phyloP scores from a whole-genome alignment of 495 filamentous ascomycete species.

The Annulohypoxylon moriforme region DNA sequence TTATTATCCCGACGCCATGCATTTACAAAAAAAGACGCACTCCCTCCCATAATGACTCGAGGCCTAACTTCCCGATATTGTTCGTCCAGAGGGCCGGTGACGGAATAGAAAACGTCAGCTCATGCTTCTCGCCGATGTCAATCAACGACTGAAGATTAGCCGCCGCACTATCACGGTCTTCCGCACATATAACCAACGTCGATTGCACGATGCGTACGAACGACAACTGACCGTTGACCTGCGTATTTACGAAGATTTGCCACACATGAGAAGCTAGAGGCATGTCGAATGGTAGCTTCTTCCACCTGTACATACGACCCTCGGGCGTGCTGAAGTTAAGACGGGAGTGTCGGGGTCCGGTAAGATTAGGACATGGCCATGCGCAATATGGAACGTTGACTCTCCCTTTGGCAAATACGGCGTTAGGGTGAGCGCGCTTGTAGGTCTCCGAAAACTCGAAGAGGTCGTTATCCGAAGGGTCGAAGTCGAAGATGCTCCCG shows the following conservation, averaged over 20 bases:
- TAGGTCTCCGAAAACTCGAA: neutral
- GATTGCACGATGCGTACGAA: neutral
- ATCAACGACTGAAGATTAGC: neutral
- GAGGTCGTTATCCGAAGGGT: neutral
- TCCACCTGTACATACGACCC: neutral
- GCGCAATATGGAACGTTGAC: neutral
- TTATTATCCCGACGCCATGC: neutral
- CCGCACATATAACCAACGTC: neutral
- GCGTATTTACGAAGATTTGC: neutral
- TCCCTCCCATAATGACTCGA: neutral
- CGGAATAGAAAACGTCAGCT: neutral
- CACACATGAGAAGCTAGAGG: neutral
- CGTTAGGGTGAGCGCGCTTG: neutral
- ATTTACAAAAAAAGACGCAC: neutral
- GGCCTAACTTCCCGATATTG: neutral
- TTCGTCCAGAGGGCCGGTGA: neutral
- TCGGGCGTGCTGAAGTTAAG: neutral
- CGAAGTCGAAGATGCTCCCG: neutral
- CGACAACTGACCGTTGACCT: neutral
- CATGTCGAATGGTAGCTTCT: neutral
- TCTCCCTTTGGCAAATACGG: neutral
- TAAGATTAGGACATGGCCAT: neutral
- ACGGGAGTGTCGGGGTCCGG: neutral
- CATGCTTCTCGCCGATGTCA: neutral
- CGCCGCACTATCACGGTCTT: neutral